A percentile compares a stretch with the other conserved stretches of the same genome.
Conservation (phyloP, 495 filamentous ascomycete genomes). For the Hypoxylon rickii region DNA sequence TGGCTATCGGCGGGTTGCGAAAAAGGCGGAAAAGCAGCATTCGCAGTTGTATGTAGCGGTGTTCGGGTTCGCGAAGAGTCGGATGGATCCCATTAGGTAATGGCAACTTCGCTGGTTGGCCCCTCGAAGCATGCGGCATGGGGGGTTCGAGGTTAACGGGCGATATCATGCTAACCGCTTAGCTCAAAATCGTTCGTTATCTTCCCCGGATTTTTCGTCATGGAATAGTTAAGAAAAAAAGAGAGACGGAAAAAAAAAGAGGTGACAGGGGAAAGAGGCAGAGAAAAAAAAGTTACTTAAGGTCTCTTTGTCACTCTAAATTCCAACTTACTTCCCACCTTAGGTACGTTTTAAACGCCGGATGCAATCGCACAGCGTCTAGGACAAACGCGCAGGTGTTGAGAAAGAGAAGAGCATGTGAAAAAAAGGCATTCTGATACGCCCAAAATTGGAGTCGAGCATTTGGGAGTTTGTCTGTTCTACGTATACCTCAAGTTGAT, state of each 20-base stretch:
- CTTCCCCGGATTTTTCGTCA: constrained; percentile 17
- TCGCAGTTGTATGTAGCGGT: constrained; percentile 10
- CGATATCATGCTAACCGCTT: neutral
- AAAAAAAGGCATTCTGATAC: neutral
- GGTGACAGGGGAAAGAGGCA: too few species aligned
- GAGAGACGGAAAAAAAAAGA: too few species aligned
- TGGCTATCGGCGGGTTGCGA: constrained; percentile 13
- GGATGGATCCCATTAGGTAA: constrained; percentile 25
- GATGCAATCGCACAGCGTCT: neutral
- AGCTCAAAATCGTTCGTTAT: constrained; percentile 8
- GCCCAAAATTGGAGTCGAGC: too few species aligned
- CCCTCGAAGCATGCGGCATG: neutral
- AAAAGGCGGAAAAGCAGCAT: neutral
- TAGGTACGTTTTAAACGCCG: neutral
- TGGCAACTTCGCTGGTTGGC: neutral
- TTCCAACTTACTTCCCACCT: neutral
- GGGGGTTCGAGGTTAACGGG: neutral
- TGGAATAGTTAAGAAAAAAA: neutral
- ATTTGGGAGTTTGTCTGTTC: too few species aligned
- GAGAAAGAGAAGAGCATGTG: neutral
- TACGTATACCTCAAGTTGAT: too few species aligned
- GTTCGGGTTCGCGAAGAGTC: constrained; percentile 1
- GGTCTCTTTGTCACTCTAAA: neutral
- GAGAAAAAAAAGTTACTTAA: constrained; percentile 3
- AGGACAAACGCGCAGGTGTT: neutral